Evolutionary conservation across 1,284 basidiomycete species (phyloP).

Genomic region (Cutaneotrichosporon daszewskae): DNA sequence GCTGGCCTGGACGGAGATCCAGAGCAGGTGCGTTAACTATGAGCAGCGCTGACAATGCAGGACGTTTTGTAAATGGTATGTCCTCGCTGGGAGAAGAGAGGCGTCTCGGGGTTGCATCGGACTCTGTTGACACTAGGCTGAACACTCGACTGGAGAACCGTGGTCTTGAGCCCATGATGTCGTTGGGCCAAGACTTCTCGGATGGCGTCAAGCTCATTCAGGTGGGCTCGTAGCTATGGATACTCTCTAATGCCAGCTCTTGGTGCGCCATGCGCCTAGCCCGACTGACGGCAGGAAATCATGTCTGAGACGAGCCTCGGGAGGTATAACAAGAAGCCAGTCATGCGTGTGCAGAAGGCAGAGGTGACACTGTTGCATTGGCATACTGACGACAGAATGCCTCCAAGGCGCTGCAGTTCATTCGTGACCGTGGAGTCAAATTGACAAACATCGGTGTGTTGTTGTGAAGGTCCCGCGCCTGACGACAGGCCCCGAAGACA

Average conservation of each 20-base stretch:
- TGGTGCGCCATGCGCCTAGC: conserved; percentile 52
- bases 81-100: too few species aligned
- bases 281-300: conserved; percentile 61
- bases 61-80: conserved; percentile 46
- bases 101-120: background rate
- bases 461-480: background rate
- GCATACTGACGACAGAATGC: conserved; percentile 58
- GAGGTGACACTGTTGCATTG: conserved; percentile 50
- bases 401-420: conserved; percentile 91
- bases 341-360: conserved; percentile 91
- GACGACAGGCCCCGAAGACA: conserved; percentile 57
- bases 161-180: conserved; percentile 82
- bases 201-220: conserved; percentile 91
- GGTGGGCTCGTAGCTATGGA: conserved; percentile 25
- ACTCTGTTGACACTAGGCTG: conserved; percentile 57
- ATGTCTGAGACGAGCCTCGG: conserved; percentile 92
- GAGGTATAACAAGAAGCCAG: conserved; percentile 80
- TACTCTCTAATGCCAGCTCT: conserved; percentile 53
- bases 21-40: conserved; percentile 9
- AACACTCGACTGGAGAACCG: conserved; percentile 88
- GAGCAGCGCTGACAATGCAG: conserved; percentile 15
- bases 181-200: conserved; percentile 82
- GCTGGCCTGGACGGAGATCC: conserved; percentile 18
- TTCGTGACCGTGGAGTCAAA: conserved; percentile 88
- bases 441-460: conserved; percentile 88